Percentiles rank a stretch among this genome's conserved stretches.
Evolutionary conservation across 495 filamentous ascomycete species (phyloP).

Genomic region (Penicillium egyptiacum): DNA sequence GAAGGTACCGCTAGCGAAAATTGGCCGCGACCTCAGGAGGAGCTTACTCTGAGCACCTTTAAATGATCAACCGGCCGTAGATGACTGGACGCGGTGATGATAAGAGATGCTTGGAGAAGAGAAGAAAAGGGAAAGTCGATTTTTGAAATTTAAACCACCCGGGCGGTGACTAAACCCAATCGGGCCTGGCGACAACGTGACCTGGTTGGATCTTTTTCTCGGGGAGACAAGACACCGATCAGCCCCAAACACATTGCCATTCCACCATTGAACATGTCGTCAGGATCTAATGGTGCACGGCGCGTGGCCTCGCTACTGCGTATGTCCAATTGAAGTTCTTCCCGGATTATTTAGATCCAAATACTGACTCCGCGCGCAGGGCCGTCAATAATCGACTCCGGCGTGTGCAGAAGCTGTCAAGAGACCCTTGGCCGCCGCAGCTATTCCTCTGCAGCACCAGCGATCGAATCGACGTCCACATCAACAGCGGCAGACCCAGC

Average conservation of each 20-base stretch:
- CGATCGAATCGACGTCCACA: slow-evolving; percentile 33
- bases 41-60: slow-evolving; percentile 57
- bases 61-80: slow-evolving; percentile 64
- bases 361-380: slow-evolving; percentile 30
- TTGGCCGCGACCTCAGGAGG: slow-evolving; percentile 43
- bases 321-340: slow-evolving; percentile 26
- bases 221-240: slow-evolving; percentile 24
- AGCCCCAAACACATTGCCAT: slow-evolving; percentile 17
- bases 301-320: slow-evolving; percentile 44
- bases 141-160: slow-evolving; percentile 23
- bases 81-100: slow-evolving; percentile 54
- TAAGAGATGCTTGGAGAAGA: slow-evolving; percentile 59
- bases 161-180: slow-evolving; percentile 12
- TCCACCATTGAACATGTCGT: slow-evolving; percentile 37
- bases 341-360: not conserved
- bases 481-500: slow-evolving; percentile 36
- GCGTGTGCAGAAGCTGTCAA: slow-evolving; percentile 55
- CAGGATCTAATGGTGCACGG: slow-evolving; percentile 47
- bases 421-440: slow-evolving; percentile 47
- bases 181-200: slow-evolving; percentile 37
- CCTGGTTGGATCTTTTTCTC: slow-evolving; percentile 46
- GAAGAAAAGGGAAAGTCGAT: slow-evolving; percentile 23
- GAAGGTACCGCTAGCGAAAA: slow-evolving; percentile 78
- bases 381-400: slow-evolving; percentile 43
- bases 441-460: slow-evolving; percentile 45